Evolutionary conservation across 768 basidiomycete genomes (phyloP).

Genomic region (Podaxis carcinomalis): DNA sequence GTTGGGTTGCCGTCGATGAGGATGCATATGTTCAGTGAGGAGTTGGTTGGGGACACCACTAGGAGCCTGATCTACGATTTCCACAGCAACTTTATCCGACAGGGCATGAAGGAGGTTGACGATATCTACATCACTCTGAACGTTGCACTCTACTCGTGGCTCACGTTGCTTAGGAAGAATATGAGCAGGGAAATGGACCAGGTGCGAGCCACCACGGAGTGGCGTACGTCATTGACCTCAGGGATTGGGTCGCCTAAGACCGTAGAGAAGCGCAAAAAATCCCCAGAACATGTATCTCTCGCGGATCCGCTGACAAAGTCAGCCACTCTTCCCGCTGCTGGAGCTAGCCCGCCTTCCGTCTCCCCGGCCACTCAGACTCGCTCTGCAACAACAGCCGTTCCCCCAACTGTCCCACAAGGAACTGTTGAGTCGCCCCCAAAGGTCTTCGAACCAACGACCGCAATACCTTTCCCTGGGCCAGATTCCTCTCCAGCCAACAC

Average conservation of each 20-base stretch:
- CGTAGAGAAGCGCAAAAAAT: slow-evolving; percentile 27
- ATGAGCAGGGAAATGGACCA: slow-evolving; percentile 76
- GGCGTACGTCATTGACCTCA: slow-evolving; percentile 35
- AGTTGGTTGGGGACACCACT: slow-evolving; percentile 35
- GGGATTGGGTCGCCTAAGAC: slow-evolving; percentile 22
- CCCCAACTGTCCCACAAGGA: background rate
- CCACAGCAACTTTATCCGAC: slow-evolving; percentile 60
- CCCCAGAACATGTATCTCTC: slow-evolving; percentile 31
- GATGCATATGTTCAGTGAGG: slow-evolving; percentile 76
- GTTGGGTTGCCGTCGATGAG: slow-evolving; percentile 80
- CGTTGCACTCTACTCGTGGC: slow-evolving; percentile 77
- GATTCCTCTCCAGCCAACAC: slow-evolving; percentile 4
- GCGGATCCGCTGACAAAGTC: slow-evolving; percentile 24
- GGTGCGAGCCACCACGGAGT: slow-evolving; percentile 53
- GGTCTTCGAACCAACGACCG: background rate
- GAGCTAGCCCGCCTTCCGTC: slow-evolving; percentile 16
- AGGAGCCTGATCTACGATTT: slow-evolving; percentile 63
- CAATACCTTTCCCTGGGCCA: slow-evolving; percentile 6
- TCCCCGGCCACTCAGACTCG: slow-evolving; percentile 23
- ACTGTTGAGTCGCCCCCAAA: background rate
- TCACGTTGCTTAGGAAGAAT: slow-evolving; percentile 73
- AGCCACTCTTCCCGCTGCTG: slow-evolving; percentile 24
- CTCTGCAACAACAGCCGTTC: slow-evolving; percentile 13
- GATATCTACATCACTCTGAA: slow-evolving; percentile 87
- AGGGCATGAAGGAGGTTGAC: slow-evolving; percentile 52